These are phyloP conservation scores for Metschnikowia baotianmanensis DNA, from an alignment of 805 yeast genomes.

Conservation along the genomic window DNA sequence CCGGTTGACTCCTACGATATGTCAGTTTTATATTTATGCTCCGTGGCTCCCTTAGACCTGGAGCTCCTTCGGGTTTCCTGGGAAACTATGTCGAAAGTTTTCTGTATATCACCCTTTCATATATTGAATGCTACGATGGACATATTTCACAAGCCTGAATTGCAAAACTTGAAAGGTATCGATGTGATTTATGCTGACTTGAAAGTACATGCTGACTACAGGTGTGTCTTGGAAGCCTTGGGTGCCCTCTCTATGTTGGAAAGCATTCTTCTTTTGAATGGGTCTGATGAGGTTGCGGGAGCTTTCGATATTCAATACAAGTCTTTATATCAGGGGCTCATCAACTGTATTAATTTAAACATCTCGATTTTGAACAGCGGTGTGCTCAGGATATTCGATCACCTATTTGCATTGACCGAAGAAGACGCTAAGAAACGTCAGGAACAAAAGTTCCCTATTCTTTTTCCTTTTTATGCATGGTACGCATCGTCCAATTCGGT, in stretches of 20 bases:
- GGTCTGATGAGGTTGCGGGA: conserved; percentile 3
- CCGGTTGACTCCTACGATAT: conserved; percentile 40
- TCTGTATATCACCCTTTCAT: conserved; percentile 36
- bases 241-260: conserved; percentile 42
- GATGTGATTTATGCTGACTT: conserved; percentile 7
- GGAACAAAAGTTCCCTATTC: conserved; percentile 16
- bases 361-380: conserved; percentile 41
- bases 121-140: conserved; percentile 21
- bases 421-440: conserved; percentile 13
- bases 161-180: conserved; percentile 15
- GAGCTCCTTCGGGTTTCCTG: conserved; percentile 35
- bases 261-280: conserved; percentile 20
- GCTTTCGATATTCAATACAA: conserved; percentile 17
- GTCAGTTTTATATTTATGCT: conserved; percentile 46
- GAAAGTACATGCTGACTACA: conserved; percentile 1
- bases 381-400: conserved; percentile 38
- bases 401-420: conserved; percentile 33
- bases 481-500: conserved; percentile 39
- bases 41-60: conserved; percentile 33
- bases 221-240: conserved; percentile 15
- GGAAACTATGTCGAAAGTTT: conserved; percentile 38
- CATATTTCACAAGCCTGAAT: conserved; percentile 22
- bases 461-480: conserved; percentile 44
- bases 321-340: conserved; percentile 32
- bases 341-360: conserved; percentile 31